These are phyloP conservation scores for Penicillium verrucosum DNA, from an alignment of 2,329 filamentous ascomycete species.

Conservation along the genomic window DNA sequence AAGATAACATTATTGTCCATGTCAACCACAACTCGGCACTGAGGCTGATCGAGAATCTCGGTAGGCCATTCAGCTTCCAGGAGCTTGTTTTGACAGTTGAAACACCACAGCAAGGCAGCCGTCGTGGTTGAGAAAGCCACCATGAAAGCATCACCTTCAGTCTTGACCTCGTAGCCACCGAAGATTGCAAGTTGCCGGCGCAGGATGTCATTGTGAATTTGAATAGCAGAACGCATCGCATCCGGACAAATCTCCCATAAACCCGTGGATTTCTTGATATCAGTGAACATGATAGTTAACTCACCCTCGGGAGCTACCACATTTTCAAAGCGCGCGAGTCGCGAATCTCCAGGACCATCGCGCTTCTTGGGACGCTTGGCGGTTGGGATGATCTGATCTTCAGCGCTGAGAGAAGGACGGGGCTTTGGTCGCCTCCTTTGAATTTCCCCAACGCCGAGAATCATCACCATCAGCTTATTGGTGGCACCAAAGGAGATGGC, in stretches of 20 bases:
- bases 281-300: conserved; percentile 92
- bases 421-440: conserved; percentile 77
- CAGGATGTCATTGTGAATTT: conserved; percentile 96
- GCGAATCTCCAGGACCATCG: conserved; percentile 71
- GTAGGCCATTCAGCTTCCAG: conserved; percentile 90
- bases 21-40: conserved; percentile 78
- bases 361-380: conserved; percentile 62
- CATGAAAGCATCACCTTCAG: conserved; percentile 99
- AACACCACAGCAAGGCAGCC: conserved; percentile 91
- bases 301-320: conserved; percentile 89
- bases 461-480: conserved; percentile 98
- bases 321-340: conserved; percentile 81
- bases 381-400: conserved; percentile 58
- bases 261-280: conserved; percentile 97
- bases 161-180: conserved; percentile 98
- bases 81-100: conserved; percentile 84
- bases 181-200: conserved; percentile 87
- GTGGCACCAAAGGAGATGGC: conserved; percentile 94
- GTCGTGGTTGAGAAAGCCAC: conserved; percentile 96
- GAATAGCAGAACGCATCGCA: conserved; percentile 95
- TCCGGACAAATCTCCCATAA: conserved; percentile 94
- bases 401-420: conserved; percentile 79
- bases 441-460: conserved; percentile 87
- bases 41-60: conserved; percentile 82
- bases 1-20: conserved; percentile 87